Evolutionary conservation across 352 stramenopile genomes (phyloP), one percentile per base, ranked within the genome.

Genomic region (Pythium angustatum): DNA sequence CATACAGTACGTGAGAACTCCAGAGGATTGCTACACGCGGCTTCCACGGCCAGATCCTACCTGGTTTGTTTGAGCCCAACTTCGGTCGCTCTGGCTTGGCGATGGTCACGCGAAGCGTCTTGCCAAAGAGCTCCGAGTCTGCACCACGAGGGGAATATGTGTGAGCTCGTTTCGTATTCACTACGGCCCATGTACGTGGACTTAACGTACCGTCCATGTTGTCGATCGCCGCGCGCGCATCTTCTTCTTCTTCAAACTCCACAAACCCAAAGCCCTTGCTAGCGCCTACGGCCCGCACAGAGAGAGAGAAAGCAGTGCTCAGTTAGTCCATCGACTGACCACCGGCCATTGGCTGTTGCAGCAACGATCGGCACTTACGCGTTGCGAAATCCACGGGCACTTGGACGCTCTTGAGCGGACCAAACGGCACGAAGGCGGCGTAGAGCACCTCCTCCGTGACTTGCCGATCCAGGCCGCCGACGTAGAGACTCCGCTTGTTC

Each of bases 201-300:
- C n/a, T n/a, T n/a, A n/a, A 61, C 22, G 17, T 63, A 83, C 93
- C 92, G 63, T 98, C 88, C 93, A 98, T 98, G 76, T 98, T 98
- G 61, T 98, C 96, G 63, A 98, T 97, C 33, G 94, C 94, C 63
- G 93, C 93, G 31, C 69, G 78, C 3, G 94, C 94, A 59, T 98
- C 91, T 2, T 84, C 77, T 31, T 87, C 76, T 40, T 98, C 87
- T 58, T 96, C 91, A 62, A 92, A 98, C 71, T 98, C 93, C 11
- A 98, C 83, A 72, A 98, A 98, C 10, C 88, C 96, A 68, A 97
- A 98, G 38, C 93, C 90, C 71, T 97, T 97, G 65, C 91, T 79
- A 56, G 50, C 75, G 17, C 90, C 89, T 94, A 12, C 27, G 36
- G 9, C 9, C 24, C 17, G 8, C 11, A 36, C 17, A 53, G n/a